Base-by-base conservation (phyloP, 805 yeast genomes). In the Lachancea quebecensis region DNA sequence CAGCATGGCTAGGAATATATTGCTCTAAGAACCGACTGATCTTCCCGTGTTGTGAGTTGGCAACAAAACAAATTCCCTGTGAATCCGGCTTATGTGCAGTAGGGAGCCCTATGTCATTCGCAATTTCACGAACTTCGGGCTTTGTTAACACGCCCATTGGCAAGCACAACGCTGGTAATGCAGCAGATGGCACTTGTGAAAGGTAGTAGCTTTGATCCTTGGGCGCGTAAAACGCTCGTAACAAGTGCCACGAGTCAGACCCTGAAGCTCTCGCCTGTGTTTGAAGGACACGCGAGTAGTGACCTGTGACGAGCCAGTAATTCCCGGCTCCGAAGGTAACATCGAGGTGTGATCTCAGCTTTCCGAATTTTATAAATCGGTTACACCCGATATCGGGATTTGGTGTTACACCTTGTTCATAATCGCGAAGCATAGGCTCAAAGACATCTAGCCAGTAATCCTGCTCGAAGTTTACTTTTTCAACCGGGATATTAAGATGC, bases 401-500 rank as follows among this genome's bases (percentile, higher is more conserved):
- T 0, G 99, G 99, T 1, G 99, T 93, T 35, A 72, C 55, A 0
- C 99, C 99, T 9, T 50, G 57, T 31, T 71, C 66, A 60, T 90
- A 93, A 56, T 71, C 72, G 2, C 77, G 77, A 17, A 93, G 64
- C 97, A 93, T 91, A 1, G 99, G 98, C 59, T 79, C 82, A 61
- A 93, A 93, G 8, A 93, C 98, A 45, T 84, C 82, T 15, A 72
- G 69, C 99, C 99, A 93, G 64, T 93, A 93, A 45, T 93, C 97
- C 50, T 74, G 76, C 56, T 93, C 98, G 56, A 93, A 85, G 58
- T 81, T 85, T 5, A 89, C 84, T 50, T 91, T 67, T 44, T 80
- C 84, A 51, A 90, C 78, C 0, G 85, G 82, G 11, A 93, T 81
- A 4, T 70, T 69, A 7, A 90, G 55, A 42, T 77, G 75, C 1